Evolutionary conservation across 768 basidiomycete species (phyloP), one percentile per base, ranked within the genome.

Genomic region (Boletus vermiculosoides): DNA sequence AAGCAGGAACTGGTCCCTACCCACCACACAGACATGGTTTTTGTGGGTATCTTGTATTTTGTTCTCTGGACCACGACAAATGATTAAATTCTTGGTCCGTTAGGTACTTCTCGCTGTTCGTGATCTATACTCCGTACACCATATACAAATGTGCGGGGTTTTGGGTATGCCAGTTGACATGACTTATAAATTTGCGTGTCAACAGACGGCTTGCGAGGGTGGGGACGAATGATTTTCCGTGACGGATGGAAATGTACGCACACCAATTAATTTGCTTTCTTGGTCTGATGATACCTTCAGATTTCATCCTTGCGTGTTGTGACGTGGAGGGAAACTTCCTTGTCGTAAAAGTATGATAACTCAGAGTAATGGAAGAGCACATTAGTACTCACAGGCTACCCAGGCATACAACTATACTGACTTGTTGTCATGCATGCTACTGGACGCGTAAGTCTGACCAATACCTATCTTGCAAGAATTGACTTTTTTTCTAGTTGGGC

Each of bases 311-410:
- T 33, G 91, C 88, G 23, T 81, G 78, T 30, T 89, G 84, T 69
- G 92, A 94, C 66, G 92, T 94, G 37, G 92, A 94, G 69, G 92
- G 87, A 34, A 94, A 94, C 69, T 94, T 91, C 66, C 73, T 92
- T 57, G 92, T 89, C 42, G 84, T 94, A 53, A 90, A 90, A 71
- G 86, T 84, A 57, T 37, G 68, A 20, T 28, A 0, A 16, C 33
- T 46, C 33, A 20, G 3, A 16, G 22, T 8, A 5, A 30, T 45
- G 22, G 16, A 15, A 7, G 39, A 15, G 25, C 30, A 25, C 22
- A 28, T 20, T 8, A 5, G 10, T 28, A 36, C 42, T 62, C 30
- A 62, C 55, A 5, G 11, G 16, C 45, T 45, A 12, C 34, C 22
- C 53, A 87, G 83, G 90, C 92, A 18, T 93, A 88, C 68, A 80